Conservation (phyloP, 2,329 filamentous ascomycete species). For the Phyllosticta capitalensis region DNA sequence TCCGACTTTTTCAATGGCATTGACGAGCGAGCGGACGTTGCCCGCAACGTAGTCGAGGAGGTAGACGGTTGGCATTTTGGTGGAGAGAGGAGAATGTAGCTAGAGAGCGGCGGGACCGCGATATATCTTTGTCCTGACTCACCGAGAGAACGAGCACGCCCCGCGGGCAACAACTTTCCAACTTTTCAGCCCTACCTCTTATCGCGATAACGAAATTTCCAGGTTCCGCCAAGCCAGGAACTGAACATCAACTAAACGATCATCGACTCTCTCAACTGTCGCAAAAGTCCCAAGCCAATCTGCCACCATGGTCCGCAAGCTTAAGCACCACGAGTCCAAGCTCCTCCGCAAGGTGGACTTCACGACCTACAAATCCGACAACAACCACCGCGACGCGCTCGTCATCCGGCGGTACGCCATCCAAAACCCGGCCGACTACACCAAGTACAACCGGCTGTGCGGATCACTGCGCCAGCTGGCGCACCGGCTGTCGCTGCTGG, state of each 20-base stretch:
- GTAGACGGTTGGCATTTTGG: constrained; percentile 63
- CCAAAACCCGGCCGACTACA: constrained; percentile 80
- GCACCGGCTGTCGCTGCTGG: constrained; percentile 73
- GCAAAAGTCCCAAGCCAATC: neutral
- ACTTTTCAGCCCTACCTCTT: neutral
- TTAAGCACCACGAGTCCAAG: constrained; percentile 96
- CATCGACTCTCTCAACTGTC: neutral
- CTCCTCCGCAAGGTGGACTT: constrained; percentile 90
- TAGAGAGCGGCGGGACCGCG: neutral
- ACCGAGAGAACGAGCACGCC: neutral
- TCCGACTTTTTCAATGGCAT: constrained; percentile 92
- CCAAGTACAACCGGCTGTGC: constrained; percentile 35
- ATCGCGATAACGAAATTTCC: neutral
- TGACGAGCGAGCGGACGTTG: constrained; percentile 90
- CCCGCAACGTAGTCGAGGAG: constrained; percentile 88
- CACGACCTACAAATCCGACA: constrained; percentile 83
- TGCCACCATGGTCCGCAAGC: constrained; percentile 74
- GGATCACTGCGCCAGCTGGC: constrained; percentile 79
- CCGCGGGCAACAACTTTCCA: neutral
- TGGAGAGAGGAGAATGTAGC: neutral
- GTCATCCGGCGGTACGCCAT: constrained; percentile 84
- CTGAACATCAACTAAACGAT: neutral
- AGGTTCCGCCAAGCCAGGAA: neutral
- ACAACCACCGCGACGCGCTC: constrained; percentile 70
- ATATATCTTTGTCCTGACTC: neutral